These are phyloP conservation scores for Jacaranda mimosifolia DNA, from an alignment of 257 asterid species.

Conservation along the genomic window DNA sequence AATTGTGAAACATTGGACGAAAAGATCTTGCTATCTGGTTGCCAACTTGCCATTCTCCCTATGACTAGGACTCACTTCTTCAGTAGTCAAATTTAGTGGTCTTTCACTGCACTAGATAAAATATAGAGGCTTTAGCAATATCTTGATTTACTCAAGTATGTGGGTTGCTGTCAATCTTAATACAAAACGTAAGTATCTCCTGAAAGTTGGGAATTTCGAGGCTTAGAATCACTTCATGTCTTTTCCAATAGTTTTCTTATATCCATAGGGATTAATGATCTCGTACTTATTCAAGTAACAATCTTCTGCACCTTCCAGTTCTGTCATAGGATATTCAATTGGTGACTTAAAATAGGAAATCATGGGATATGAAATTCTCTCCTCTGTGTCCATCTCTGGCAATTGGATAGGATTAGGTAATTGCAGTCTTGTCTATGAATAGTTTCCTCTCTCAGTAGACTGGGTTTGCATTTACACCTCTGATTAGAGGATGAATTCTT, in stretches of 20 bases:
- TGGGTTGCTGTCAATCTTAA: constrained; percentile 1
- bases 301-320: neutral
- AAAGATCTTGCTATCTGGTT: constrained; percentile 5
- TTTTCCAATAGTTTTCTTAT: neutral
- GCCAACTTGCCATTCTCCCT: constrained; percentile 17
- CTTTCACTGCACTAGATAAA: constrained; percentile 2
- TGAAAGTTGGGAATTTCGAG: constrained; percentile 2
- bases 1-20: constrained; percentile 15
- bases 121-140: neutral
- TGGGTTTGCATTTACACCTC: neutral
- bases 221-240: constrained; percentile 1
- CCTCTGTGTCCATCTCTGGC: neutral
- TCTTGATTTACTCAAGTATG: neutral
- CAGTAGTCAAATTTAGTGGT: neutral
- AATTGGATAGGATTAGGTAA: neutral
- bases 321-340: constrained; percentile 3
- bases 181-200: constrained; percentile 3
- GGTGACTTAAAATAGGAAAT: neutral
- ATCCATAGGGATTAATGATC: neutral
- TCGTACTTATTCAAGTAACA: neutral
- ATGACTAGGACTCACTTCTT: neutral
- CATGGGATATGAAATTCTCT: neutral
- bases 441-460: neutral
- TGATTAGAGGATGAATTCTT: neutral
- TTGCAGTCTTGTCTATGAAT: neutral